A percentile compares a stretch with the other conserved stretches of the same genome.
phyloP scores from a whole-genome alignment of 164 flowering plant genomes.

The Sedum album region DNA sequence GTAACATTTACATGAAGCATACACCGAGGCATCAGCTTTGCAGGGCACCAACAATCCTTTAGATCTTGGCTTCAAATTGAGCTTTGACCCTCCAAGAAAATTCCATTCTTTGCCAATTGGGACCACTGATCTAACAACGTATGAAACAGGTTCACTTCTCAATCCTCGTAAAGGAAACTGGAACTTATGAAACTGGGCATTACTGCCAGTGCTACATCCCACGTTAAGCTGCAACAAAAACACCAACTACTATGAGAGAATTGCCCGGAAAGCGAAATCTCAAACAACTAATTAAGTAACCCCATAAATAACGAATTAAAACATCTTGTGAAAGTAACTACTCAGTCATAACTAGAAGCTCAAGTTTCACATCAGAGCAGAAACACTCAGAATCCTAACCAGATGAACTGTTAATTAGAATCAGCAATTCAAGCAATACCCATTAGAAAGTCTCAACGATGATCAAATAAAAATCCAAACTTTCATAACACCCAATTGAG shows the following conservation, averaged over 20 bases:
- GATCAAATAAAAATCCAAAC: background rate
- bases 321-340: no score
- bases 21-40: slow-evolving; percentile 17
- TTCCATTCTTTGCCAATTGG: slow-evolving; percentile 20
- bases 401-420: no score
- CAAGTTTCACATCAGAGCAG: no score
- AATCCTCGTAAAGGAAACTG: slow-evolving; percentile 6
- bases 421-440: background rate
- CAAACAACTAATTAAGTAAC: background rate
- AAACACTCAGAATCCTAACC: no score
- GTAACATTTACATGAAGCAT: slow-evolving; percentile 41
- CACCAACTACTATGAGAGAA: background rate
- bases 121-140: slow-evolving; percentile 13
- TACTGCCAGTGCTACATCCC: background rate
- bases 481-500: background rate
- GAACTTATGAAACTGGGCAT: slow-evolving; percentile 7
- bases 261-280: background rate
- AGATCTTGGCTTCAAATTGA: slow-evolving; percentile 20
- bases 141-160: slow-evolving; percentile 13
- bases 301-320: no score
- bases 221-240: background rate
- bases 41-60: slow-evolving; percentile 6
- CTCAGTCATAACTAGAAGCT: no score
- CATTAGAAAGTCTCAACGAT: background rate
- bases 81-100: slow-evolving; percentile 30